Evolutionary conservation across 1,139 yeast species (phyloP).

Genomic region (Saccharomyces hybrid): DNA sequence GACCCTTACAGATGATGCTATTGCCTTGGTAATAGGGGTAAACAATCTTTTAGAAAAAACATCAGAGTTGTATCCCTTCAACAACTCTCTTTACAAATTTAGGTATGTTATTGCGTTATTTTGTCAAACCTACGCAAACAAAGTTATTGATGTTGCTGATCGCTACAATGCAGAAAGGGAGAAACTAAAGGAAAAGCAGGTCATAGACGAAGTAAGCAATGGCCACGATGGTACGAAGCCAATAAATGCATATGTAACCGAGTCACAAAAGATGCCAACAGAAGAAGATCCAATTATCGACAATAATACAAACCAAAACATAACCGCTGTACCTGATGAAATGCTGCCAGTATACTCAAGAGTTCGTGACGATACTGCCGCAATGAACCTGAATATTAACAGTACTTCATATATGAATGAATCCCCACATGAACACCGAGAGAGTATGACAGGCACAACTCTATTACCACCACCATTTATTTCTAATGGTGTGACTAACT

Average conservation of each 20-base stretch:
- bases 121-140: conserved; percentile 53
- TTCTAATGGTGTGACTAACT: neutral
- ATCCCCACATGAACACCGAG: neutral
- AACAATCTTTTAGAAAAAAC: conserved; percentile 31
- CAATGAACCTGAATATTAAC: neutral
- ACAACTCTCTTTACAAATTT: conserved; percentile 46
- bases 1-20: conserved; percentile 44
- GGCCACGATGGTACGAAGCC: neutral
- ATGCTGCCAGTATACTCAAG: neutral
- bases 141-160: conserved; percentile 32
- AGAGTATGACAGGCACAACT: neutral
- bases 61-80: conserved; percentile 36
- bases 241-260: neutral
- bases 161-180: neutral
- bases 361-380: neutral
- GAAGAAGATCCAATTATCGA: neutral
- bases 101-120: conserved; percentile 50
- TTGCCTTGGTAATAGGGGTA: conserved; percentile 40
- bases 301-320: neutral
- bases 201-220: neutral
- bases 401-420: neutral
- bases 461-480: neutral
- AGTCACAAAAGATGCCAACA: neutral
- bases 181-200: neutral
- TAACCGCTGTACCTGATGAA: conserved; percentile 2